A percentile compares a stretch with the other conserved stretches of the same genome.
These are phyloP conservation scores for Morella rubra DNA, from an alignment of 306 rosid species.

Conservation along the genomic window DNA sequence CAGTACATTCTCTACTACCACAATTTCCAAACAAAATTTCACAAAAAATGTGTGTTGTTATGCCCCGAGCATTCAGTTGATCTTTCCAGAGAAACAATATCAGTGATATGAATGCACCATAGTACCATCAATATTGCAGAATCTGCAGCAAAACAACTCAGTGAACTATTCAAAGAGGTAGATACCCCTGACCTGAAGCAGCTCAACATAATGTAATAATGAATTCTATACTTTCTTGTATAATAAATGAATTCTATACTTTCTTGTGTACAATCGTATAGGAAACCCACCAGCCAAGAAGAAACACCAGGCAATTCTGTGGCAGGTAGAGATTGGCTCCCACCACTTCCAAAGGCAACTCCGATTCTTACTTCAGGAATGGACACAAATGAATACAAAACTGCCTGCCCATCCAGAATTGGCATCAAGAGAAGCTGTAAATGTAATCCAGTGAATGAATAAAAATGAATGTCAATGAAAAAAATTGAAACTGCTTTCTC, in stretches of 20 bases:
- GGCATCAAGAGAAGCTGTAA: constrained; percentile 78
- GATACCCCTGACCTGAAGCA: background rate
- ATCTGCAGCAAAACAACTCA: constrained; percentile 7
- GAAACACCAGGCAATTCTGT: constrained; percentile 94
- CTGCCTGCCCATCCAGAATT: constrained; percentile 74
- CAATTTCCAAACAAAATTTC: background rate
- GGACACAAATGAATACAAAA: constrained; percentile 77
- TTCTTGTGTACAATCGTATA: background rate
- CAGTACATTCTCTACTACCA: background rate
- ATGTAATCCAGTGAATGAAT: constrained; percentile 32
- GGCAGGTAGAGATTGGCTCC: constrained; percentile 93
- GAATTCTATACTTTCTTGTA: no score
- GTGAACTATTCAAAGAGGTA: background rate
- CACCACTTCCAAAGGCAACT: constrained; percentile 96
- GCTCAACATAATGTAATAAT: constrained; percentile 4
- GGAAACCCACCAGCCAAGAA: constrained; percentile 78
- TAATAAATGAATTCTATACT: constrained; percentile 13
- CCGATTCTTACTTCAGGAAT: constrained; percentile 92
- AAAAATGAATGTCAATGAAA: background rate
- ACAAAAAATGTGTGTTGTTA: background rate
- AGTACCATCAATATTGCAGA: background rate
- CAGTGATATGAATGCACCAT: background rate
- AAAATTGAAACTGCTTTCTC: constrained; percentile 8
- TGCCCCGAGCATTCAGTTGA: background rate
- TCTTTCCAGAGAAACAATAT: background rate